Conservation (phyloP, 2,329 filamentous ascomycete species). For the Ascochyta rabiei region DNA sequence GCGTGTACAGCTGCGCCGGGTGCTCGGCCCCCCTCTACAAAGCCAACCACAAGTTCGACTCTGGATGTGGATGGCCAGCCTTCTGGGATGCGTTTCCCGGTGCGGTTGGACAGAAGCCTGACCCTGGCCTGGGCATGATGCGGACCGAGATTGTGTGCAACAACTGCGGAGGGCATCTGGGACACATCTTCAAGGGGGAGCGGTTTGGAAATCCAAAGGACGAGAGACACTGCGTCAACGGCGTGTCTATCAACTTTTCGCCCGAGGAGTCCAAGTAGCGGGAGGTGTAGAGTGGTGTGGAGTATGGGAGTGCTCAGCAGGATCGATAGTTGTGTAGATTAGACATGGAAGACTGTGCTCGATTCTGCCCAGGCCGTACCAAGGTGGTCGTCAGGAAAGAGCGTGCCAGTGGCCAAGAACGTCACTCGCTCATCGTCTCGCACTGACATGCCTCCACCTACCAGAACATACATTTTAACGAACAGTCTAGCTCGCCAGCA, state of each 20-base stretch:
- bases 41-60: constrained; percentile 93
- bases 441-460: too few relatives aligned
- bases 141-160: constrained; percentile 92
- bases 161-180: constrained; percentile 91
- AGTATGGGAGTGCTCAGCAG: too few relatives aligned
- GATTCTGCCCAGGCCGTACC: not conserved
- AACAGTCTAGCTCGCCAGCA: not conserved
- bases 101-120: constrained; percentile 81
- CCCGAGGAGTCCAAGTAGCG: constrained; percentile 61
- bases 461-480: not conserved
- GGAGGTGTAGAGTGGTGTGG: not conserved
- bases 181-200: constrained; percentile 92
- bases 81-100: constrained; percentile 96
- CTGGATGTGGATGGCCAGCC: constrained; percentile 95
- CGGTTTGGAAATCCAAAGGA: constrained; percentile 84
- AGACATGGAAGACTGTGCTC: too few relatives aligned
- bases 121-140: constrained; percentile 78
- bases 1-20: constrained; percentile 85
- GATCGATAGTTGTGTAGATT: too few relatives aligned
- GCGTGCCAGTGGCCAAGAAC: not conserved
- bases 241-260: constrained; percentile 83
- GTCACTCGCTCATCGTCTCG: not conserved
- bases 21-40: constrained; percentile 90
- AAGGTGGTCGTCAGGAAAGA: not conserved
- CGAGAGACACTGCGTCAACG: constrained; percentile 97